phyloP scores from a whole-genome alignment of 169 alveolate species.

The Perkinsus olseni region DNA sequence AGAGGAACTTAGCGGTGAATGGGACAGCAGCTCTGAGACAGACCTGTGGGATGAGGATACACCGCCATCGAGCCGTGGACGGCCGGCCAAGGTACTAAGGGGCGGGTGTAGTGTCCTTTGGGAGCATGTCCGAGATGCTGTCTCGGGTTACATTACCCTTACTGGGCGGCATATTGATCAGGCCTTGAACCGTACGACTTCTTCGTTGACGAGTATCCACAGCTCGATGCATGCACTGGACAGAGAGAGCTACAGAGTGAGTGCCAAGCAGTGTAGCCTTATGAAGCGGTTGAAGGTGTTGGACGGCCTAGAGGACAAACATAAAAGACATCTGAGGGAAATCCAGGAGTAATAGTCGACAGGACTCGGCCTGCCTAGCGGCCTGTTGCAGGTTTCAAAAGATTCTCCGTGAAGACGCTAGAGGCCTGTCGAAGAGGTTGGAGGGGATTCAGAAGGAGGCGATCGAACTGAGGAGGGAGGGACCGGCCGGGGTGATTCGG shows the following conservation, averaged over 20 bases:
- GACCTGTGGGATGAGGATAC: neutral
- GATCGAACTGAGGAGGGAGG: no score
- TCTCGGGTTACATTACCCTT: no score
- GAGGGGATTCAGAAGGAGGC: no score
- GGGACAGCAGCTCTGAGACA: neutral
- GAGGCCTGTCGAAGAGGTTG: no score
- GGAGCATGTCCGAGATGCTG: no score
- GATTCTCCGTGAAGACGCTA: no score
- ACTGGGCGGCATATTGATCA: no score
- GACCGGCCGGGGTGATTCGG: no score
- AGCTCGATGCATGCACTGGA: neutral
- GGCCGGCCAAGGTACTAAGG: neutral
- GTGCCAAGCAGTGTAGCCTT: neutral
- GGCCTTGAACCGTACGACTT: no score
- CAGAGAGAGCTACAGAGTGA: neutral
- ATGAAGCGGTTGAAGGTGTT: neutral
- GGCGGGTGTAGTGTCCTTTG: no score
- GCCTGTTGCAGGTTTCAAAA: neutral
- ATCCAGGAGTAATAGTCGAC: neutral
- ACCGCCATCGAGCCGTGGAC: neutral
- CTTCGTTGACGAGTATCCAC: no score
- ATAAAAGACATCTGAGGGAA: neutral
- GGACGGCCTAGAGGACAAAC: neutral
- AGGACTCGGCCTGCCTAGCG: neutral
- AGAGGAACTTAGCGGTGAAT: neutral